Base-by-base conservation (phyloP, 345 rosid species). In the Dovyalis caffra region DNA sequence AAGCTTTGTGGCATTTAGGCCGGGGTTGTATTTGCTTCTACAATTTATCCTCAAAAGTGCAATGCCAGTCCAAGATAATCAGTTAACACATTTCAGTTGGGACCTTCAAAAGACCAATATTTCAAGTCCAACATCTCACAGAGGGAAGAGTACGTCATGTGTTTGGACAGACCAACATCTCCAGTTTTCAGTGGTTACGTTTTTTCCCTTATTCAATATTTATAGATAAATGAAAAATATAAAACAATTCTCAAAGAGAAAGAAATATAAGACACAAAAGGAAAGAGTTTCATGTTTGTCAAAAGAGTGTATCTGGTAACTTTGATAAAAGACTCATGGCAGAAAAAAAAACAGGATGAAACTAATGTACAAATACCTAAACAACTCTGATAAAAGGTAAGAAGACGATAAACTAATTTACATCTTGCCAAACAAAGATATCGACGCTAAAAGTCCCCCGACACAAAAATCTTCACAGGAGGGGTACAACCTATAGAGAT, bases 381-480 rank as follows among this genome's bases (percentile, higher is more conserved):
- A 68, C 69, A 70, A 68, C 28, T 69, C 79, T 58, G 35, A 32
- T 35, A 70, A 26, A 62, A 49, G 63, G 38, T 51, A 21, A 68
- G 35, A 33, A 29, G 40, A 21, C 2, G 56, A 49, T 47, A 34
- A 63, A 80, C 49, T 66, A 76, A 72, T 80, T 38, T 78, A 75
- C 82, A 77, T 2, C 40, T 75, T 65, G 63, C 47, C 69, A 68
- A 32, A 58, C 65, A 73, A 40, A 57, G 32, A 32, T n/a, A 26
- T 18, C 8, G 6, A 71, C 49, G 60, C 60, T 70, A 66, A 40
- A 14, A 57, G 35, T 29, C n/a, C 71, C 81, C 77, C 72, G 29
- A 35, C 74, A 37, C 66, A 40, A 75, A 75, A 75, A 20, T 66
- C 70, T 78, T 68, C 73, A 80, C 77, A 64, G 28, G 47, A 66